phyloP scores from a whole-genome alignment of 345 rosid genomes.

The Turnera subulata region DNA sequence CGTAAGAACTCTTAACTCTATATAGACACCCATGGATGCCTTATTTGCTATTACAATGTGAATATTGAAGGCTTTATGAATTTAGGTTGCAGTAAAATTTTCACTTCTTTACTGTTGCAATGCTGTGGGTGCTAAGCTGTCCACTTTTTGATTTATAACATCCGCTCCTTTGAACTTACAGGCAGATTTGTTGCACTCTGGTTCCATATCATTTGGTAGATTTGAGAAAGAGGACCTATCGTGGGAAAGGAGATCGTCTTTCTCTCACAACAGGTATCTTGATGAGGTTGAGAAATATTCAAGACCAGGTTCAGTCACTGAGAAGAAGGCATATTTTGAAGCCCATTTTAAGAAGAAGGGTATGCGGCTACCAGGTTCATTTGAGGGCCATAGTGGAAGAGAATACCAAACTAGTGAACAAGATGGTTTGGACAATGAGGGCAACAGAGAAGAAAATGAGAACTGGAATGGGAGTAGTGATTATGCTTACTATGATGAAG shows the following conservation, averaged over 20 bases:
- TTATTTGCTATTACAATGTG: too few species aligned
- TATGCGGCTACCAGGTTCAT: conserved; percentile 39
- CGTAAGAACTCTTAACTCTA: too few species aligned
- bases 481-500: conserved; percentile 24
- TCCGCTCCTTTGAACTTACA: conserved; percentile 25
- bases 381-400: conserved; percentile 37
- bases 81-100: too few species aligned
- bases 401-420: conserved; percentile 29
- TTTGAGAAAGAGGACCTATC: conserved; percentile 70
- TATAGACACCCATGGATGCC: too few species aligned
- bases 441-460: conserved; percentile 25
- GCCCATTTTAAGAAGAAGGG: conserved; percentile 87
- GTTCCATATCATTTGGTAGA: conserved; percentile 89
- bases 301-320: conserved; percentile 72
- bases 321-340: conserved; percentile 83
- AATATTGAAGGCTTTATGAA: too few species aligned
- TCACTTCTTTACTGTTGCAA: not conserved
- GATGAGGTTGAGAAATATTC: conserved; percentile 91
- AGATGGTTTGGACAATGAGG: conserved; percentile 21
- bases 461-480: conserved; percentile 22
- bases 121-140: not conserved
- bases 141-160: conserved; percentile 2
- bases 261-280: conserved; percentile 83
- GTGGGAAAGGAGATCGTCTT: conserved; percentile 89
- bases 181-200: conserved; percentile 69